Evolutionary conservation across 2,329 filamentous ascomycete species (phyloP).

Genomic region (Sporothrix globosa): DNA sequence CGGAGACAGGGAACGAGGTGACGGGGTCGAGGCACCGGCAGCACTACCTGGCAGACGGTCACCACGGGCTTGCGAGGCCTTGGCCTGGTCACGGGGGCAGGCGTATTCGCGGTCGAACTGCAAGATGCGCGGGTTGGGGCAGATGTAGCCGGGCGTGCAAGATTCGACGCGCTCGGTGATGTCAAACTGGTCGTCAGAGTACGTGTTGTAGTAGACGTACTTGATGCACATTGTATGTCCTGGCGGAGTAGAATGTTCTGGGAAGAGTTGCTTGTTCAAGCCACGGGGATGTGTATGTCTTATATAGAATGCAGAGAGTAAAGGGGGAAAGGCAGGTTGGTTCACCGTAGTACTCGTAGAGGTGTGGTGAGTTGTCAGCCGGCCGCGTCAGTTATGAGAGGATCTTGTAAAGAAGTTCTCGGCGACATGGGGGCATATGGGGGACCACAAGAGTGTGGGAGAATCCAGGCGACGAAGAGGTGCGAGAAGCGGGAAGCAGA

Average conservation of each 20-base stretch:
- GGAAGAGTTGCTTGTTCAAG: not conserved
- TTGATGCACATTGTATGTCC: conserved; percentile 43
- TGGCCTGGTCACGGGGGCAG: conserved; percentile 31
- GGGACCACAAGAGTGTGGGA: conserved; percentile 27
- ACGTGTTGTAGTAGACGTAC: conserved; percentile 44
- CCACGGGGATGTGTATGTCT: not conserved
- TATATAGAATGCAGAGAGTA: not conserved
- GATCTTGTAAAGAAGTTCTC: conserved; percentile 39
- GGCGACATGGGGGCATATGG: conserved; percentile 42
- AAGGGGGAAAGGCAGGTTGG: not conserved
- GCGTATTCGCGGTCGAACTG: conserved; percentile 32
- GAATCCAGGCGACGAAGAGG: not conserved
- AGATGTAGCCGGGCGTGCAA: conserved; percentile 41
- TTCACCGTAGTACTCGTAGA: conserved; percentile 13
- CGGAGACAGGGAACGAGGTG: conserved; percentile 19
- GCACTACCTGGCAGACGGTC: conserved; percentile 24
- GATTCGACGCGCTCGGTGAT: conserved; percentile 42
- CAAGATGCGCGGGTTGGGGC: conserved; percentile 38
- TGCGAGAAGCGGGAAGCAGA: not conserved
- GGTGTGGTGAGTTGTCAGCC: conserved; percentile 40
- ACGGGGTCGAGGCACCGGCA: not conserved
- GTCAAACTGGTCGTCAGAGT: conserved; percentile 41
- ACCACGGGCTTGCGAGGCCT: conserved; percentile 11
- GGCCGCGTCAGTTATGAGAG: conserved; percentile 44
- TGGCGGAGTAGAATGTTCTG: not conserved